phyloP scores from a whole-genome alignment of 2,329 filamentous ascomycete genomes.

The Xylariaceae sp. region DNA sequence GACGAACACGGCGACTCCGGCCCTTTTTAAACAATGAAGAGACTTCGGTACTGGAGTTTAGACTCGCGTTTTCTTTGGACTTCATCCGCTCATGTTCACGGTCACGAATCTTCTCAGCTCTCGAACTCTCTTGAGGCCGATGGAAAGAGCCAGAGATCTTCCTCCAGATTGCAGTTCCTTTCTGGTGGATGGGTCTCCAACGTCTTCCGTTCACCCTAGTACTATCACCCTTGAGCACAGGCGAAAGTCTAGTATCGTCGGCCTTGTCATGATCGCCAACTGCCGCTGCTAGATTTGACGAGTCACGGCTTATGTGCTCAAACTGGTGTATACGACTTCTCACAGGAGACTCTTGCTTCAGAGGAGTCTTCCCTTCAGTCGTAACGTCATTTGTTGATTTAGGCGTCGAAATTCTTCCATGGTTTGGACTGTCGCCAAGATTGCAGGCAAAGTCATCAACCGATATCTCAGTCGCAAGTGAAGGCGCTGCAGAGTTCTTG shows the following conservation, averaged over 20 bases:
- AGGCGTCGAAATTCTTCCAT: background rate
- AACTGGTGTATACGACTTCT: slow-evolving; percentile 30
- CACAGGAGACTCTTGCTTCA: slow-evolving; percentile 27
- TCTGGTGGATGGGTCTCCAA: slow-evolving; percentile 25
- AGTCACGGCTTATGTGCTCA: slow-evolving; percentile 24
- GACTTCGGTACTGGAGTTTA: background rate
- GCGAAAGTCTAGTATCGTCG: slow-evolving; percentile 4
- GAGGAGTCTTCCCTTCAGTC: background rate
- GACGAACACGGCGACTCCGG: slow-evolving; percentile 3
- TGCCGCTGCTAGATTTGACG: slow-evolving; percentile 4
- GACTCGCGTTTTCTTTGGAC: background rate
- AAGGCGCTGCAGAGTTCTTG: slow-evolving; percentile 16
- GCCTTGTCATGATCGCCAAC: slow-evolving; percentile 8
- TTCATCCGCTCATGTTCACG: slow-evolving; percentile 11
- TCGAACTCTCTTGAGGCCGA: slow-evolving; percentile 22
- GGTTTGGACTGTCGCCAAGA: slow-evolving; percentile 18
- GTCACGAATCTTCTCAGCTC: slow-evolving; percentile 8
- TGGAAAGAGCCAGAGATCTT: slow-evolving; percentile 29
- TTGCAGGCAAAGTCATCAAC: slow-evolving; percentile 29
- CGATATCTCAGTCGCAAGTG: slow-evolving; percentile 29
- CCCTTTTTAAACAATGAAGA: background rate
- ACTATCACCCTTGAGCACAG: background rate
- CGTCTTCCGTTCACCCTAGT: slow-evolving; percentile 7
- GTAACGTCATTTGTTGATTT: slow-evolving; percentile 3
- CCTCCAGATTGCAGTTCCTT: slow-evolving; percentile 27